Evolutionary conservation across 306 rosid species (phyloP).

Genomic region (Pueraria montana): DNA sequence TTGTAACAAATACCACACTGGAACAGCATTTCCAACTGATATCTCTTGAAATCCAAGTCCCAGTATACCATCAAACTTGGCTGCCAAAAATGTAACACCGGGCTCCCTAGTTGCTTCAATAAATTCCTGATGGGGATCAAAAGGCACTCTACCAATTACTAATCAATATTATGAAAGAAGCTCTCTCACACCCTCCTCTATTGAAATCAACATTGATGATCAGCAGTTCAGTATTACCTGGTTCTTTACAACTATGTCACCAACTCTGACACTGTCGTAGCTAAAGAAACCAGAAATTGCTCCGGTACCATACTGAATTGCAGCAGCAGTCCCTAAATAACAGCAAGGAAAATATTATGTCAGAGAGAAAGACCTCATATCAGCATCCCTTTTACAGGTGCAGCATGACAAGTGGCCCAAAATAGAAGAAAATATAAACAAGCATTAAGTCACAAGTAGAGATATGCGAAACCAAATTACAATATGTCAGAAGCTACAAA

Average conservation of each 20-base stretch:
- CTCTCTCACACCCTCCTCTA: slow-evolving; percentile 6
- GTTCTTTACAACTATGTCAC: slow-evolving; percentile 69
- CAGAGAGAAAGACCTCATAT: not conserved
- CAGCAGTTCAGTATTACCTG: slow-evolving; percentile 71
- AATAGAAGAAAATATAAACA: slow-evolving; percentile 26
- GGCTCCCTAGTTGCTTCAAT: slow-evolving; percentile 92
- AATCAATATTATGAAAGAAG: slow-evolving; percentile 26
- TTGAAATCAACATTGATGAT: not conserved
- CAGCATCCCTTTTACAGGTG: slow-evolving; percentile 11
- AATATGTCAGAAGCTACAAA: not conserved
- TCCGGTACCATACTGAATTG: slow-evolving; percentile 90
- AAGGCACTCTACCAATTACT: not conserved
- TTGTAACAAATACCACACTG: slow-evolving; percentile 72
- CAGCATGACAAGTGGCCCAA: slow-evolving; percentile 19
- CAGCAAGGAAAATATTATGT: not conserved
- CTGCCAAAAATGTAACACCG: slow-evolving; percentile 72
- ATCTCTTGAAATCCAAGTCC: slow-evolving; percentile 99
- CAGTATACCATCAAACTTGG: slow-evolving; percentile 89
- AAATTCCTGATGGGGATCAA: slow-evolving; percentile 65
- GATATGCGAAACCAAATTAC: not conserved
- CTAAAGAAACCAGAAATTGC: slow-evolving; percentile 93
- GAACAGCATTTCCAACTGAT: slow-evolving; percentile 83
- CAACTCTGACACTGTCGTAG: slow-evolving; percentile 75
- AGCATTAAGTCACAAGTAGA: not conserved
- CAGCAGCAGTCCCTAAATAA: slow-evolving; percentile 78